Conservation (phyloP, 257 asterid genomes). For the Solanum raphanifolium region DNA sequence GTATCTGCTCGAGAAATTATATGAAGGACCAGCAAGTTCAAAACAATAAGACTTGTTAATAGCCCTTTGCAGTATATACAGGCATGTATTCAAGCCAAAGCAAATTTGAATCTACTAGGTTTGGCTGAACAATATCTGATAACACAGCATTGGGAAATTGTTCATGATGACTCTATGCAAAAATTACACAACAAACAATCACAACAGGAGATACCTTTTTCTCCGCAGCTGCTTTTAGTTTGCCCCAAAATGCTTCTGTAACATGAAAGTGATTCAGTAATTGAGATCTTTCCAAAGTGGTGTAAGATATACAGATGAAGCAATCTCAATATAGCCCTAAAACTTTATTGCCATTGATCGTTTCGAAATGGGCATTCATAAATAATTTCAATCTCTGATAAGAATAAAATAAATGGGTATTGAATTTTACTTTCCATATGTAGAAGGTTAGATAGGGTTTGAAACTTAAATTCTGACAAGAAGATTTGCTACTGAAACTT, state of each 20-base stretch:
- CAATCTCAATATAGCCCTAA: background rate
- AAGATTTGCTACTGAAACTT: background rate
- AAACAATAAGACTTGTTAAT: background rate
- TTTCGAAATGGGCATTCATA: background rate
- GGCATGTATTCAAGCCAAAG: background rate
- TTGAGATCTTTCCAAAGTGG: background rate
- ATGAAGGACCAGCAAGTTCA: background rate
- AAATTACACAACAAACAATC: background rate
- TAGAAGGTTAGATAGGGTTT: background rate
- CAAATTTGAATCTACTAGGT: background rate
- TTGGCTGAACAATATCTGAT: background rate
- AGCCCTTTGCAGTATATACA: background rate
- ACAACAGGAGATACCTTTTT: constrained; percentile 40
- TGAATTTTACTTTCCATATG: background rate
- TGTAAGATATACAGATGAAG: background rate
- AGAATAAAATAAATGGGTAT: background rate
- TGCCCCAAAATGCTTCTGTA: constrained; percentile 71
- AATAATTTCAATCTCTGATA: background rate
- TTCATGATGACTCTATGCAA: background rate
- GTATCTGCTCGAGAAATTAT: background rate
- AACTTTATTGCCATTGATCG: background rate
- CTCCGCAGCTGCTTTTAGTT: constrained; percentile 57
- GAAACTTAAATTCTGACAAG: background rate
- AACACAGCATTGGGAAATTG: background rate
- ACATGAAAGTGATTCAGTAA: background rate